Evolutionary conservation across 2,329 filamentous ascomycete species (phyloP).

Genomic region (Fusarium nurragi): DNA sequence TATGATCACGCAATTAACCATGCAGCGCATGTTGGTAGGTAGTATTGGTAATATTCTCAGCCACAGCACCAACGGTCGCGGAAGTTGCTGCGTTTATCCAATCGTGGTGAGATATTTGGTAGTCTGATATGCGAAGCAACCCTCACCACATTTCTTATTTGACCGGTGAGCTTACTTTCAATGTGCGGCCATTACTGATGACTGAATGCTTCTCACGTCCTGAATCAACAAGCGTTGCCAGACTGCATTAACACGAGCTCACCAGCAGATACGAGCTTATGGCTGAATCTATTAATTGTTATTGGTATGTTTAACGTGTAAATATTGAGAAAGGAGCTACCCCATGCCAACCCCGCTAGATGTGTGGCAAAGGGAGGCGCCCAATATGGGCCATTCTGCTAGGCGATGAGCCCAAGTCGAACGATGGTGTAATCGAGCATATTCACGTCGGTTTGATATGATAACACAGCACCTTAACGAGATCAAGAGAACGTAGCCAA

Average conservation of each 20-base stretch:
- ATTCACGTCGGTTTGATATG: not conserved
- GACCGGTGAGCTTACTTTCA: constrained; percentile 18
- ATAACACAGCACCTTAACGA: not conserved
- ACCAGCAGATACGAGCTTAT: constrained; percentile 32
- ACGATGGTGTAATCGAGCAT: not conserved
- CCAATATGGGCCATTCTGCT: not conserved
- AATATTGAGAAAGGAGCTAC: not conserved
- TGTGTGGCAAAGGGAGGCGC: not conserved
- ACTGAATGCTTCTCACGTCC: not conserved
- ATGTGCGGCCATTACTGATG: not conserved
- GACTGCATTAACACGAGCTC: constrained; percentile 21
- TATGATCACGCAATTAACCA: constrained; percentile 7
- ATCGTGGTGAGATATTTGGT: not conserved
- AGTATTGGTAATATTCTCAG: not conserved
- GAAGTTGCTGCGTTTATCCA: not conserved
- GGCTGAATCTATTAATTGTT: constrained; percentile 5
- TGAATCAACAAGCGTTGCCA: constrained; percentile 35
- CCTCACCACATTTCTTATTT: not conserved
- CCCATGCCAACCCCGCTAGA: not conserved
- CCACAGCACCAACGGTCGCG: not conserved
- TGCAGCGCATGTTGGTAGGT: not conserved
- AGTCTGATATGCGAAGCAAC: not conserved
- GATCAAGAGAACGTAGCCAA: not conserved
- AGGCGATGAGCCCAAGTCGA: not conserved
- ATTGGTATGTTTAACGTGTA: constrained; percentile 13